Conservation (phyloP, 441 rosid species). For the Biscutella auriculata region DNA sequence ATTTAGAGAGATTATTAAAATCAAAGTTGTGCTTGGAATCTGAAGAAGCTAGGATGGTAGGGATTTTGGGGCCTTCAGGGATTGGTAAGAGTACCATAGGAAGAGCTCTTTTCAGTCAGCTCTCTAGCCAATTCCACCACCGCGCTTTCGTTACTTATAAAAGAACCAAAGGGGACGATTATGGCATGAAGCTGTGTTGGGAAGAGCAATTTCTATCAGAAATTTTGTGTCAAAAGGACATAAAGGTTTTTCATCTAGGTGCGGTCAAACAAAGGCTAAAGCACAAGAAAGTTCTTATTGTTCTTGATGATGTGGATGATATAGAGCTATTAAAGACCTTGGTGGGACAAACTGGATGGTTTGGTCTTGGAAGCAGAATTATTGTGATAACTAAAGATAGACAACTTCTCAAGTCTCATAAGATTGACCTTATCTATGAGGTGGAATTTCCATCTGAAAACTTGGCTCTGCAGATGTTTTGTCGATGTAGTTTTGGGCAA, state of each 20-base stretch:
- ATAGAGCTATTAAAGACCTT: background rate
- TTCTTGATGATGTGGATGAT: conserved; percentile 8
- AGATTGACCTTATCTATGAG: background rate
- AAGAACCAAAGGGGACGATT: background rate
- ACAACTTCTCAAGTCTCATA: background rate
- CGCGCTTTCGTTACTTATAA: background rate
- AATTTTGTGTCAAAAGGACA: background rate
- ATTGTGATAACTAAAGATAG: conserved; percentile 8
- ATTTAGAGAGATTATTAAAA: background rate
- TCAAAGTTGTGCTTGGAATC: background rate
- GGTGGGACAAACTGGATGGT: background rate
- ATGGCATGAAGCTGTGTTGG: background rate
- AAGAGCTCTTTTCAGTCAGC: background rate
- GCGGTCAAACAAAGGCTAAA: background rate
- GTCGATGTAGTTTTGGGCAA: background rate
- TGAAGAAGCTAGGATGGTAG: background rate
- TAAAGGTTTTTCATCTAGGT: background rate
- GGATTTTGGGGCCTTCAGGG: conserved; percentile 9
- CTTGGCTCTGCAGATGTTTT: conserved; percentile 5
- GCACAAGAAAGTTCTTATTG: background rate
- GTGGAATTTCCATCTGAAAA: background rate
- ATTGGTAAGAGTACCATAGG: conserved; percentile 9
- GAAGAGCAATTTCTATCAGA: background rate
- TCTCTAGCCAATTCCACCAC: background rate
- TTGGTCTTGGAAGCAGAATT: conserved; percentile 18